Conservation (phyloP, 371 early-diverging fungal species). For the Dinochytrium kinnereticum region DNA sequence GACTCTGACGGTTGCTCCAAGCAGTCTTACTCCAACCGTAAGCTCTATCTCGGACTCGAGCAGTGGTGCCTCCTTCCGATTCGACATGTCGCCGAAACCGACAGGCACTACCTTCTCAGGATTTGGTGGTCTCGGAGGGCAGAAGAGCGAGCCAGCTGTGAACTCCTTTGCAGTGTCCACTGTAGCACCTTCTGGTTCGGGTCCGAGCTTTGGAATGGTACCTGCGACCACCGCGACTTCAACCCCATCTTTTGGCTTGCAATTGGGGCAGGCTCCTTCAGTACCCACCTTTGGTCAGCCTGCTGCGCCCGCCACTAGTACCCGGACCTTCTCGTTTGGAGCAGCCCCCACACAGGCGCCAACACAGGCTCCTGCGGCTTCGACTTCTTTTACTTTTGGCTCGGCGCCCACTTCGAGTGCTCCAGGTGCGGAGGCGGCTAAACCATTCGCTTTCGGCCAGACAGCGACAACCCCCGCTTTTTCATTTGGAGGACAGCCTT, state of each 20-base stretch:
- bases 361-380: background rate
- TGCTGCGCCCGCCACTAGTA: background rate
- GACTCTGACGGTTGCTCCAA: too few species aligned
- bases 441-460: background rate
- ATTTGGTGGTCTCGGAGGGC: too few species aligned
- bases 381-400: too few species aligned
- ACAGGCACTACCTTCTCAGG: too few species aligned
- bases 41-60: too few species aligned
- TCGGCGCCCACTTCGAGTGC: too few species aligned
- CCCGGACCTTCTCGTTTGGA: background rate
- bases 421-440: background rate
- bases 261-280: background rate
- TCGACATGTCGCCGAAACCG: too few species aligned
- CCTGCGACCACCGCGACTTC: background rate
- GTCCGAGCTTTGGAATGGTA: background rate
- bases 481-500: too few species aligned
- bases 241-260: background rate
- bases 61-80: too few species aligned
- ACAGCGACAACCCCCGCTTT: background rate
- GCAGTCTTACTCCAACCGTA: too few species aligned
- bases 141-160: background rate
- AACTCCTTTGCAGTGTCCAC: background rate
- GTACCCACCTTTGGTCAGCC: background rate
- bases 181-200: background rate
- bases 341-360: background rate